Conservation (phyloP, 768 basidiomycete genomes). For the Serendipita sp. region DNA sequence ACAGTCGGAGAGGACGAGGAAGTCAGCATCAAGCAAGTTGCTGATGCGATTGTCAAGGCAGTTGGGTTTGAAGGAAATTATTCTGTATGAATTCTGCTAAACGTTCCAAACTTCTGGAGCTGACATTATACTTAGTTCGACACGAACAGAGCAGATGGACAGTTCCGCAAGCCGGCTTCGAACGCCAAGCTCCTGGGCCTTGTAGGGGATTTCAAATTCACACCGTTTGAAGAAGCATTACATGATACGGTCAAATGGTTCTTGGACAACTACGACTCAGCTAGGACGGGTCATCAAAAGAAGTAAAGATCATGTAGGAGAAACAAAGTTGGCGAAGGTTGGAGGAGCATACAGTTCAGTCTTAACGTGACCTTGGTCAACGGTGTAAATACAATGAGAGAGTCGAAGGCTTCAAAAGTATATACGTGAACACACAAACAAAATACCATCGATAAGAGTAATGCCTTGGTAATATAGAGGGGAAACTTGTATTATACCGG, state of each 20-base stretch:
- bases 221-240: constrained; percentile 76
- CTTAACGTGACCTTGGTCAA: too few relatives aligned
- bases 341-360: too few relatives aligned
- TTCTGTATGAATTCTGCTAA: constrained; percentile 27
- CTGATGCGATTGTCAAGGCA: constrained; percentile 78
- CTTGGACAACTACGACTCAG: constrained; percentile 58
- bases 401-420: too few relatives aligned
- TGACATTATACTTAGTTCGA: constrained; percentile 24
- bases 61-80: constrained; percentile 68
- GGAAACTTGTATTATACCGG: too few relatives aligned
- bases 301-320: not conserved
- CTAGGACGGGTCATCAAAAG: constrained; percentile 34
- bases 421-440: too few relatives aligned
- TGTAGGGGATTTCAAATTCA: constrained; percentile 74
- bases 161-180: constrained; percentile 91
- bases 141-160: constrained; percentile 70
- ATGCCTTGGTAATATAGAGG: too few relatives aligned
- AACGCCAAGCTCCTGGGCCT: constrained; percentile 71
- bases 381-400: too few relatives aligned
- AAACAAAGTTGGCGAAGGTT: too few relatives aligned
- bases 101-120: not conserved
- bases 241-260: constrained; percentile 76
- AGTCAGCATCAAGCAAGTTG: constrained; percentile 79
- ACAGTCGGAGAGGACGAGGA: constrained; percentile 89
- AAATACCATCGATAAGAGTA: too few relatives aligned